Conservation (phyloP, 495 filamentous ascomycete genomes). For the Talaromyces adpressus region DNA sequence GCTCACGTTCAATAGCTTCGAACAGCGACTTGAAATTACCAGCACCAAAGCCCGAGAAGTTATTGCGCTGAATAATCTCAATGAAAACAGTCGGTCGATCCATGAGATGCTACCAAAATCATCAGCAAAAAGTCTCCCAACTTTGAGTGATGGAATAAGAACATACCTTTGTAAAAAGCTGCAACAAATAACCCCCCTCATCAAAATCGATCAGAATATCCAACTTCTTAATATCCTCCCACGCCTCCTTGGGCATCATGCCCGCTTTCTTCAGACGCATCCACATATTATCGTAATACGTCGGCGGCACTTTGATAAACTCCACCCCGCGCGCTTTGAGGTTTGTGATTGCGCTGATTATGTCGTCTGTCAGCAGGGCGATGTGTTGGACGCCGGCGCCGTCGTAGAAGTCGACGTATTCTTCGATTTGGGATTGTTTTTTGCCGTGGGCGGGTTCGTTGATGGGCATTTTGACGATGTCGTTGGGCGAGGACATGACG, state of each 20-base stretch:
- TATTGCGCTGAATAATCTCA: constrained; percentile 84
- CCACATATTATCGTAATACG: constrained; percentile 75
- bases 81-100: constrained; percentile 91
- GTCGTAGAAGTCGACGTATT: constrained; percentile 82
- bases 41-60: constrained; percentile 84
- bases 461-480: constrained; percentile 90
- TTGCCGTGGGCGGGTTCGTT: constrained; percentile 89
- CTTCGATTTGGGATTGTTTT: constrained; percentile 84
- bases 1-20: constrained; percentile 87
- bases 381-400: constrained; percentile 89
- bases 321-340: constrained; percentile 74
- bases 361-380: constrained; percentile 72
- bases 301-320: constrained; percentile 78
- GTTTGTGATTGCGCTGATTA: constrained; percentile 64
- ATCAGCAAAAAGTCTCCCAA: constrained; percentile 15
- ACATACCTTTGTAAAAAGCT: constrained; percentile 74
- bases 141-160: not conserved
- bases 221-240: constrained; percentile 61
- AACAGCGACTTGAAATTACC: constrained; percentile 94
- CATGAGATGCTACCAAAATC: constrained; percentile 59
- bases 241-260: constrained; percentile 60
- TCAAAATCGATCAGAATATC: constrained; percentile 91
- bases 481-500: constrained; percentile 81
- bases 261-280: constrained; percentile 50
- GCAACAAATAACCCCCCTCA: constrained; percentile 75